Base-by-base conservation (phyloP, 2,329 filamentous ascomycete genomes). In the Cercospora beticola region DNA sequence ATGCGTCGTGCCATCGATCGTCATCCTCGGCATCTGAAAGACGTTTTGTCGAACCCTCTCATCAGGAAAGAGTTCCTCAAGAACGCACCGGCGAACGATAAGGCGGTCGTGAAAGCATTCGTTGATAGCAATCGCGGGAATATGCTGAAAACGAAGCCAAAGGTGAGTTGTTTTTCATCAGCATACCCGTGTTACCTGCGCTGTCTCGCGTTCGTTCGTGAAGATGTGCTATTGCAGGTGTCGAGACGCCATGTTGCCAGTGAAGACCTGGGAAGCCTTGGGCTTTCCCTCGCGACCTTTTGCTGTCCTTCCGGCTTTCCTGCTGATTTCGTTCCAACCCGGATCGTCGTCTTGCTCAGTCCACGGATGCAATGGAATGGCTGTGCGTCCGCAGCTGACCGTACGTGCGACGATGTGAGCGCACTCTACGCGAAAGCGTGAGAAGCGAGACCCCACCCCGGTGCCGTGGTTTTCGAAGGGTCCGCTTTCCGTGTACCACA, bases 121-220 rank as follows among this genome's bases (percentile, higher is more conserved):
- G 85, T 87, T 21, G 75, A 76, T 54, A 83, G 85, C 73, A 97
- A 97, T 75, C 82, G 86, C 71, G 87, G 89, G 68, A 90, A 88
- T 70, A 92, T 93, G 14, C 83, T 97, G 62, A 97, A 96, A 84
- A 94, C 88, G 43, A 90, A 90, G 76, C 94, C 94, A 4, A 94
- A 94, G 88, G 92, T 93, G 79, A 78, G 86, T 23, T 82, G 57
- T 33, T n/a, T 3, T 46, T 28, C 26, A 31, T n/a, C 8, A 58
- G 4, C 14, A 9, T 33, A 18, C 30, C 16, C 26, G 14, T 40
- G 14, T 16, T 61, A 26, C 46, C 46, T 26, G 18, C 43, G 18
- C 18, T 18, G 10, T 49, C 12, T 49, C 18, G 46, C 18, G 4
- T 21, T 52, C 46, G 18, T 12, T 52, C 46, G 46, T 23, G 46